A percentile compares a stretch with the other conserved stretches of the same genome.
Evolutionary conservation across 305 asterid species (phyloP).

Genomic region (Monarda citriodora): DNA sequence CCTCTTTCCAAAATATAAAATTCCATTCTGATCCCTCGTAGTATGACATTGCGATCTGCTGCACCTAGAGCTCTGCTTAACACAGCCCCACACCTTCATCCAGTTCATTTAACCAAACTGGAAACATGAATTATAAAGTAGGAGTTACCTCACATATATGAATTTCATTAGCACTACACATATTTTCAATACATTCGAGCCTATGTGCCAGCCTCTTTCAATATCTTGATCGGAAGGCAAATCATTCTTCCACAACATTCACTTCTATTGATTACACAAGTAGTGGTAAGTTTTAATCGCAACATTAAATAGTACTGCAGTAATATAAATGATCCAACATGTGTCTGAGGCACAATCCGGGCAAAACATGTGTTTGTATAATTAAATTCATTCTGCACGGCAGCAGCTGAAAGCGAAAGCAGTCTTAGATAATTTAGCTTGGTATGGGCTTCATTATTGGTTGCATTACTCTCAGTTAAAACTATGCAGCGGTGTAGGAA

Average conservation of each 20-base stretch:
- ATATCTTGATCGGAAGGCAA: slow-evolving; percentile 8
- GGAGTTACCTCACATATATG: slow-evolving; percentile 14
- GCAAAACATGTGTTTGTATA: neutral
- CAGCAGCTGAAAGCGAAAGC: neutral
- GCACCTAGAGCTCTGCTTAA: slow-evolving; percentile 36
- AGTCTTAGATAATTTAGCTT: neutral
- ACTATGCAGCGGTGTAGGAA: neutral
- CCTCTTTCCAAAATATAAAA: slow-evolving; percentile 28
- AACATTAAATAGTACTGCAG: neutral
- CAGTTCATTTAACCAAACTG: slow-evolving; percentile 59
- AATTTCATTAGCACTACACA: slow-evolving; percentile 9
- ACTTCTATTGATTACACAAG: neutral
- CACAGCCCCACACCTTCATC: slow-evolving; percentile 39
- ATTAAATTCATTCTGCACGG: neutral
- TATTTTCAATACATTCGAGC: slow-evolving; percentile 3
- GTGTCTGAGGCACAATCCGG: neutral
- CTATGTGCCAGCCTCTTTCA: slow-evolving; percentile 10
- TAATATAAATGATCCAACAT: neutral
- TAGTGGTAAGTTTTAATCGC: slow-evolving; percentile 9
- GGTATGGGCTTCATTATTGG: neutral
- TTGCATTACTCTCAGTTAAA: neutral
- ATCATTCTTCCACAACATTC: slow-evolving; percentile 4
- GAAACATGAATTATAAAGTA: slow-evolving; percentile 15
- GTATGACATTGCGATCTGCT: slow-evolving; percentile 26
- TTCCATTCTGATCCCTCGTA: slow-evolving; percentile 30